Evolutionary conservation across 2,329 filamentous ascomycete genomes (phyloP).

Genomic region (Alternaria alternata): DNA sequence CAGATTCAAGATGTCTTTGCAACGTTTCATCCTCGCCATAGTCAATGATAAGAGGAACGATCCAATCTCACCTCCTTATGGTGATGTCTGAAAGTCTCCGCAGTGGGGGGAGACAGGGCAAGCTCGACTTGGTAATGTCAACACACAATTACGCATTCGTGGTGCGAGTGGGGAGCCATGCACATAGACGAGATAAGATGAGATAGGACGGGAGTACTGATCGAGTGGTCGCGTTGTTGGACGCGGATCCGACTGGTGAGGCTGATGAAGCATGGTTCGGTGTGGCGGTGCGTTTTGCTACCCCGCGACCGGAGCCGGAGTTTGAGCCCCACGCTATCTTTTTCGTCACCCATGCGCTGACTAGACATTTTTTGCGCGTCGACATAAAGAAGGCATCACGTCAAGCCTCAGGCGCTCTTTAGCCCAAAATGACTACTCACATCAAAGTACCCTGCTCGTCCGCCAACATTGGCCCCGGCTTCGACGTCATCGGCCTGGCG

Average conservation of each 20-base stretch:
- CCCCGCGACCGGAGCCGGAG: conserved; percentile 21
- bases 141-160: background rate
- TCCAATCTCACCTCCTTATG: background rate
- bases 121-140: too few species aligned
- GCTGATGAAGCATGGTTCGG: background rate
- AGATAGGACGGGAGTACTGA: background rate
- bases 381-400: conserved; percentile 14
- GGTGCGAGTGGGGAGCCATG: background rate
- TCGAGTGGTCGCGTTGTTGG: background rate
- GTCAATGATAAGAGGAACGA: background rate
- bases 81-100: conserved; percentile 1
- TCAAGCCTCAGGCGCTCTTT: conserved; percentile 17
- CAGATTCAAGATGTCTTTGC: background rate
- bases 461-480: conserved; percentile 94
- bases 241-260: background rate
- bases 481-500: conserved; percentile 96
- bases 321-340: conserved; percentile 21
- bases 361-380: conserved; percentile 16
- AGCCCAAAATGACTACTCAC: conserved; percentile 55
- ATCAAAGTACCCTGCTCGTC: conserved; percentile 92
- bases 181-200: background rate
- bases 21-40: background rate
- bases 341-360: conserved; percentile 13
- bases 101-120: background rate
- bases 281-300: conserved; percentile 13